Percentiles rank a stretch among this genome's conserved stretches.
phyloP scores from a whole-genome alignment of 768 basidiomycete genomes.

The Thelephora ganbajun region DNA sequence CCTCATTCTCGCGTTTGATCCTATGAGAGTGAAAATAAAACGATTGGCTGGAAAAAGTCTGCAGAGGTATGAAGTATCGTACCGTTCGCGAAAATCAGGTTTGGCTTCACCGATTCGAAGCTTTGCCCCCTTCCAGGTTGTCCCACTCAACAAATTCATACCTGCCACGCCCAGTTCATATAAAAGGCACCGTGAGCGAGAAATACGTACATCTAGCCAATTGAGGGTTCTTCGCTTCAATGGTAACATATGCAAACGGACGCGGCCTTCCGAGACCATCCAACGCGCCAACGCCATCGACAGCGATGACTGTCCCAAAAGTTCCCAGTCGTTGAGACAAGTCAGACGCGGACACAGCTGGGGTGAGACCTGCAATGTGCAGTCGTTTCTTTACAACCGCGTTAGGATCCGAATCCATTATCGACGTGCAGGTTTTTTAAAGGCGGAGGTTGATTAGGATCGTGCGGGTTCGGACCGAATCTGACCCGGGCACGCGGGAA shows the following conservation, averaged over 20 bases:
- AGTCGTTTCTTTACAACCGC: constrained; percentile 38
- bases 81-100: constrained; percentile 59
- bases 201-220: constrained; percentile 49
- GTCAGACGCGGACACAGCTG: constrained; percentile 42
- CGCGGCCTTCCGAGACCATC: constrained; percentile 55
- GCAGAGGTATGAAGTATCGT: constrained; percentile 8
- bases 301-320: constrained; percentile 54
- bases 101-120: constrained; percentile 76
- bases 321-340: constrained; percentile 41
- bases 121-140: constrained; percentile 82
- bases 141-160: constrained; percentile 63
- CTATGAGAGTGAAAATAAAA: too few species aligned
- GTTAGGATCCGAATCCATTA: neutral
- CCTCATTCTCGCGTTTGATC: constrained; percentile 17
- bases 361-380: constrained; percentile 65
- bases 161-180: constrained; percentile 24
- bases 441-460: too few species aligned
- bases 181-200: neutral
- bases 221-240: constrained; percentile 46
- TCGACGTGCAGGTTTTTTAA: neutral
- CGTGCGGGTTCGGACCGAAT: too few species aligned
- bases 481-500: too few species aligned
- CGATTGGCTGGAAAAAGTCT: neutral
- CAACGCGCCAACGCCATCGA: constrained; percentile 54
- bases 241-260: constrained; percentile 62